A percentile compares a stretch with the other conserved stretches of the same genome.
Conservation (phyloP, 371 early-diverging fungal species). For the Coemansia sp. region DNA sequence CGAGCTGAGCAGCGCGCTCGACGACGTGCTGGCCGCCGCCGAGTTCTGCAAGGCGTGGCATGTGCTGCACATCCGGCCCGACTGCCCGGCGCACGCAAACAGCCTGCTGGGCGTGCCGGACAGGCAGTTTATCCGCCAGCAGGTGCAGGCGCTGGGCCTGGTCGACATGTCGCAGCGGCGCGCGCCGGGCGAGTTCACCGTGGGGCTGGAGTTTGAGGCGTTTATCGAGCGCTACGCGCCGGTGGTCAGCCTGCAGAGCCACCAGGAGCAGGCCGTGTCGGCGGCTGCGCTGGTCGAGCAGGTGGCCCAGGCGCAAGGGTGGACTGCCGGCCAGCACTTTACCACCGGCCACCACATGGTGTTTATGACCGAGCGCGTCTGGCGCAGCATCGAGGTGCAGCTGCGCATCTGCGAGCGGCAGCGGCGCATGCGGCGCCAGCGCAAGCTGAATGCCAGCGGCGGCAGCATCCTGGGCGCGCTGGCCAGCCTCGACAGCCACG, state of each 20-base stretch:
- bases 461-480: conserved; percentile 28
- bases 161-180: conserved; percentile 63
- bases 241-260: conserved; percentile 19
- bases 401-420: conserved; percentile 70
- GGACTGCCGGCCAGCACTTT: conserved; percentile 44
- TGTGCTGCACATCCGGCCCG: conserved; percentile 59
- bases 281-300: conserved; percentile 42
- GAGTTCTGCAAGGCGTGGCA: conserved; percentile 54
- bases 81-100: conserved; percentile 37
- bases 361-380: conserved; percentile 69
- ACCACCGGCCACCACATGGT: conserved; percentile 64
- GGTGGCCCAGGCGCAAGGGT: conserved; percentile 27
- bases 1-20: conserved; percentile 66
- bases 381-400: conserved; percentile 78
- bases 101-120: conserved; percentile 31
- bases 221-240: conserved; percentile 66
- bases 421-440: conserved; percentile 4
- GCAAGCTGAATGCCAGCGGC: background rate
- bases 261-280: conserved; percentile 37
- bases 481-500: conserved; percentile 9
- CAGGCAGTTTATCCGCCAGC: conserved; percentile 64
- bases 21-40: conserved; percentile 68
- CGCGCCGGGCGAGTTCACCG: conserved; percentile 59
- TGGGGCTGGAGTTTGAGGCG: conserved; percentile 62
- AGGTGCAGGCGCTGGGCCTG: conserved; percentile 64